Base-by-base conservation (phyloP, 2,329 filamentous ascomycete species). In the Aspergillus viridinutans region DNA sequence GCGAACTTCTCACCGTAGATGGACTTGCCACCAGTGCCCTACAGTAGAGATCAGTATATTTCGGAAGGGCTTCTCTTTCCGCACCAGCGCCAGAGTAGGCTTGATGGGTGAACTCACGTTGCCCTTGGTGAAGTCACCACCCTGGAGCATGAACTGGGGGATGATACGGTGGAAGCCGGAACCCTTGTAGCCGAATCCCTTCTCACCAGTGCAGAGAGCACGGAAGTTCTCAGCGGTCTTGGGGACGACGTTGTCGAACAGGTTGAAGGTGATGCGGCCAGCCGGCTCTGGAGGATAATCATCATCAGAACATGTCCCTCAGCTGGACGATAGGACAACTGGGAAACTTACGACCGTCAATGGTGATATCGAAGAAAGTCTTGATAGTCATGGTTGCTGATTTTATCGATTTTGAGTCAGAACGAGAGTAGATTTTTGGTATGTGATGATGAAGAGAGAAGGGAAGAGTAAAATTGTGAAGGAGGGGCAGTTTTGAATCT, bases 1-100 rank as follows among this genome's bases (percentile, higher is more conserved):
- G 86, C 80, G 75, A 96, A 96, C 84, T 93, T 94, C 79, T 95
- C 90, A 70, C 91, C 91, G 78, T 95, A 96, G 85, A 96, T 96
- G 76, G 90, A 95, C 80, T 89, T 90, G 79, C 91, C 90, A 80
- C 90, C 91, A 58, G 91, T 93, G 73, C 90, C 90, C 91, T 95
- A 32, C 3, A 57, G 7, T 52, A 26, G 48, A 21, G 12, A 47
- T 47, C 21, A 47, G 43, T 47, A 49, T 48, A 40, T 14, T 49
- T 17, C 32, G 14, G 17, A 35, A 20, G 35, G 25, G 49, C 67
- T 61, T 63, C 59, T 54, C 20, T 14, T 4, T 54, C 40, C 35
- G 9, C 26, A 17, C 9, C 25, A n/a, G 35, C 6, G 12, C 23
- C 21, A 50, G 35, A 3, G 14, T 12, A 28, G 29, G 26, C 5